phyloP scores from a whole-genome alignment of 768 basidiomycete genomes.

The Lactarius trivialis region DNA sequence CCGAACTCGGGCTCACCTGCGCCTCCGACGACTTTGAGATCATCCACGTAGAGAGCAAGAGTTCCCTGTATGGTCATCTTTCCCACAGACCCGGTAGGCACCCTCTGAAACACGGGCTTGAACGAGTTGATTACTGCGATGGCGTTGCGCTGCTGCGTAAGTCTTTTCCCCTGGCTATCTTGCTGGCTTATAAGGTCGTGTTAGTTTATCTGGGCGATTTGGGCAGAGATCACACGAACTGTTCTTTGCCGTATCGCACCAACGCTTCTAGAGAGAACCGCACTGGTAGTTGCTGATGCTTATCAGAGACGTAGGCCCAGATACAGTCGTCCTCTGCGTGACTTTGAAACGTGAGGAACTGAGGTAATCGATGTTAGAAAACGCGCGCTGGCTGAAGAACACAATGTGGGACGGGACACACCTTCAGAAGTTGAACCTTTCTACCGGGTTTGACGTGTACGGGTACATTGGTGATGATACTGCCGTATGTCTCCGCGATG shows the following conservation, averaged over 20 bases:
- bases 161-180: constrained; percentile 27
- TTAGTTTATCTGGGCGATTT: not conserved
- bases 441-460: constrained; percentile 32
- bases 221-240: constrained; percentile 24
- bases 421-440: constrained; percentile 57
- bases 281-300: constrained; percentile 41
- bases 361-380: not conserved
- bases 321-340: constrained; percentile 37
- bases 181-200: constrained; percentile 10
- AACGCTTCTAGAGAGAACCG: constrained; percentile 51
- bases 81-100: constrained; percentile 38
- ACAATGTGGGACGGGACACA: constrained; percentile 24
- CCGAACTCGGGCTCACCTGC: constrained; percentile 45
- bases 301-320: constrained; percentile 64
- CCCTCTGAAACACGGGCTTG: constrained; percentile 44
- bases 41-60: constrained; percentile 50
- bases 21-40: constrained; percentile 38
- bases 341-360: constrained; percentile 52
- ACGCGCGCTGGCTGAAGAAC: not conserved
- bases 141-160: constrained; percentile 43
- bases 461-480: constrained; percentile 35
- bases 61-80: constrained; percentile 37
- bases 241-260: constrained; percentile 35
- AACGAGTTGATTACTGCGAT: constrained; percentile 45
- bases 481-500: constrained; percentile 48